phyloP scores from a whole-genome alignment of 2,329 filamentous ascomycete genomes.

The Apiospora rasikravindrae region DNA sequence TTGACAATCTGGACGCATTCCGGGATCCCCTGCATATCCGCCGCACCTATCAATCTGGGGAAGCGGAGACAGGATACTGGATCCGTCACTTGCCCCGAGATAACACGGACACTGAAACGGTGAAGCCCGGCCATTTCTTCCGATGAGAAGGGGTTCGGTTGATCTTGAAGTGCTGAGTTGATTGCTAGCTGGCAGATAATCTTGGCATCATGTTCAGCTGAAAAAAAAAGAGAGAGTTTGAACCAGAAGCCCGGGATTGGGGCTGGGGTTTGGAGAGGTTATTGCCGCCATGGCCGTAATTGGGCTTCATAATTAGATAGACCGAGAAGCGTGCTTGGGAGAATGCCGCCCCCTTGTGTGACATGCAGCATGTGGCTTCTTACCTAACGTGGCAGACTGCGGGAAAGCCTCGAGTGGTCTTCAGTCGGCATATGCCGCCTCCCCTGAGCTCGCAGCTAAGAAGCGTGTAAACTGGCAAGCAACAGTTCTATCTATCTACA shows the following conservation, averaged over 20 bases:
- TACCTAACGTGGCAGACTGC: not conserved
- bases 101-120: not conserved
- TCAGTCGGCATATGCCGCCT: not conserved
- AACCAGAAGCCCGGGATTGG: not conserved
- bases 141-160: not conserved
- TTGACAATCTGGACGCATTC: not conserved
- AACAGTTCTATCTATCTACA: not conserved
- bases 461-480: not conserved
- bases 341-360: not conserved
- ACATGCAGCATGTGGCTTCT: not conserved
- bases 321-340: not conserved
- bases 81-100: slow-evolving; percentile 5
- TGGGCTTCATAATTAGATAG: not conserved
- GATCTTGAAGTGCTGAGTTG: not conserved
- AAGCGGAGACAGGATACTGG: not conserved
- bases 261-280: not conserved
- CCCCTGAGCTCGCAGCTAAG: not conserved
- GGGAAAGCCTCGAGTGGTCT: not conserved
- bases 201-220: not conserved
- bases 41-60: slow-evolving; percentile 13
- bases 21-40: not conserved
- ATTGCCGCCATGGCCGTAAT: not conserved
- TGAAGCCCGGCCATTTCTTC: not conserved
- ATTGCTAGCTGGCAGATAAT: not conserved
- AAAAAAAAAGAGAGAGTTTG: slow-evolving; percentile 16